Conservation (phyloP, 75 land plant genomes). For the Cryptomeria japonica region DNA sequence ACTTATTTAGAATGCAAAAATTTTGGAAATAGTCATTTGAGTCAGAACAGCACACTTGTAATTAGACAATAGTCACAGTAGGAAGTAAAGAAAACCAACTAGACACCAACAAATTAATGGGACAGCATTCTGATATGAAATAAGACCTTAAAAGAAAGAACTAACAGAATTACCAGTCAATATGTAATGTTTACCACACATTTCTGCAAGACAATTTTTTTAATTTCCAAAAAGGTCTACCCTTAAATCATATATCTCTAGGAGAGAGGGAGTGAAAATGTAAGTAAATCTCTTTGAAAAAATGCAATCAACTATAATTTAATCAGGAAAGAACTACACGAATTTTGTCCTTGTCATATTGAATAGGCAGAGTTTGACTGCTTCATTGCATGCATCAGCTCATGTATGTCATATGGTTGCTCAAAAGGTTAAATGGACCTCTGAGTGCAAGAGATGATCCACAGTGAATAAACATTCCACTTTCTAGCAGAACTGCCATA, state of each 20-base stretch:
- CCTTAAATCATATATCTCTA: not conserved
- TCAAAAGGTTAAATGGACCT: too few relatives aligned
- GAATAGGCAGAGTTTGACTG: too few relatives aligned
- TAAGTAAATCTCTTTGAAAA: not conserved
- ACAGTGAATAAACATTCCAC: too few relatives aligned
- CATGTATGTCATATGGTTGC: too few relatives aligned
- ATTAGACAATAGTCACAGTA: not conserved
- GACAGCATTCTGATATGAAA: not conserved
- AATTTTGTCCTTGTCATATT: not conserved
- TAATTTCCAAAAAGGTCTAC: not conserved
- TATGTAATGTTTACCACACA: not conserved
- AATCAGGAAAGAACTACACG: not conserved
- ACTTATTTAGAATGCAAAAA: too few relatives aligned
- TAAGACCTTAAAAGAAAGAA: not conserved
- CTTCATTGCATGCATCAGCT: too few relatives aligned
- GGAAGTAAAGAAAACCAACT: not conserved
- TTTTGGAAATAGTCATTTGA: not conserved
- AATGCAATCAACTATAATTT: not conserved
- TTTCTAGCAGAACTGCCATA: too few relatives aligned
- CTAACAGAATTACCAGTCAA: not conserved
- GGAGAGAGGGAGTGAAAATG: not conserved
- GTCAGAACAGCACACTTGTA: not conserved
- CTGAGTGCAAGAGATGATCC: too few relatives aligned
- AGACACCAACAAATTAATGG: not conserved
- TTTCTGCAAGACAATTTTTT: not conserved